Conservation (phyloP, 768 basidiomycete genomes). For the Gautieria morchelliformis region DNA sequence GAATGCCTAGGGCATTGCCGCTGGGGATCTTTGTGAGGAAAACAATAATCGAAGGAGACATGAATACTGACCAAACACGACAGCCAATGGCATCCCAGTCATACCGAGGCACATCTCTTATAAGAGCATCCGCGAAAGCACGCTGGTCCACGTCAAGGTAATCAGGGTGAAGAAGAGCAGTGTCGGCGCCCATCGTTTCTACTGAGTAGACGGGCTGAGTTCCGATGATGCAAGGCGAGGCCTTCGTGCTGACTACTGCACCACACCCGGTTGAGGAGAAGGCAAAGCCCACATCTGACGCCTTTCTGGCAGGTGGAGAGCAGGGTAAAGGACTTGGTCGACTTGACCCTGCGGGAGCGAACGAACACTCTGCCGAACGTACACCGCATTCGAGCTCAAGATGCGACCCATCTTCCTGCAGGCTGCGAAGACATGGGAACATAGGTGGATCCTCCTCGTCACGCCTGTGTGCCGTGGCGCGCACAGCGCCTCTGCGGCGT, state of each 20-base stretch:
- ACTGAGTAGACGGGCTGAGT: background rate
- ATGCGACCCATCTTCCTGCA: conserved; percentile 8
- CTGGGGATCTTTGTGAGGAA: background rate
- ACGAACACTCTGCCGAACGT: conserved; percentile 11
- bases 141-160: background rate
- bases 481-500: conserved; percentile 64
- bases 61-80: conserved; percentile 33
- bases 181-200: background rate
- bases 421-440: conserved; percentile 5
- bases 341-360: conserved; percentile 5
- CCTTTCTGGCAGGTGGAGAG: background rate
- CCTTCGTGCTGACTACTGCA: background rate
- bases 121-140: background rate
- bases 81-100: conserved; percentile 13
- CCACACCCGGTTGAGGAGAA: background rate
- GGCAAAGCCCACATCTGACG: background rate
- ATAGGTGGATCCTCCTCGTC: conserved; percentile 15
- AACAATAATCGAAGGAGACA: conserved; percentile 18
- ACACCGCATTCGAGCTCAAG: conserved; percentile 11
- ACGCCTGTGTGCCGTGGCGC: conserved; percentile 36
- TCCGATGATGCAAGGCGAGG: background rate
- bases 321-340: background rate
- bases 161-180: background rate
- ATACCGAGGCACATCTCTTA: background rate
- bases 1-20: background rate